Percentiles rank a stretch among this genome's conserved stretches.
phyloP scores from a whole-genome alignment of 352 stramenopile species.

The Phytophthora sojae region DNA sequence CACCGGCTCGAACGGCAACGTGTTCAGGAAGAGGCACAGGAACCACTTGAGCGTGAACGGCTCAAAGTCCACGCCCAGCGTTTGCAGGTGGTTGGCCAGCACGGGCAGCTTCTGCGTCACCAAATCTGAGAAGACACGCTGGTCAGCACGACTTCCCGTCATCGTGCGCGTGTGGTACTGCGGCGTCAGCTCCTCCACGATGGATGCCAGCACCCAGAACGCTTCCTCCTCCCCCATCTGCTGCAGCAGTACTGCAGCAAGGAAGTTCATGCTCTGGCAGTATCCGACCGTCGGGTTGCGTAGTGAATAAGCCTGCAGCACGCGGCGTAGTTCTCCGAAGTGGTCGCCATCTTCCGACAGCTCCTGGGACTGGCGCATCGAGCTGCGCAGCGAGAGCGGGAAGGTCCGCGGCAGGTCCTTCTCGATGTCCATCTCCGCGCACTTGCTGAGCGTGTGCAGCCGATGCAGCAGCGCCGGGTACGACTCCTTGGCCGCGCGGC shows the following conservation, averaged over 20 bases:
- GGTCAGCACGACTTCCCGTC: conserved; percentile 89
- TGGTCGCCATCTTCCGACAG: conserved; percentile 37
- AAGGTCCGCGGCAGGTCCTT: conserved; percentile 91
- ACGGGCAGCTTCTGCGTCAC: conserved; percentile 88
- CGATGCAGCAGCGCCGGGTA: conserved; percentile 66
- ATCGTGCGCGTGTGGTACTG: conserved; percentile 91
- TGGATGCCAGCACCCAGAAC: conserved; percentile 87
- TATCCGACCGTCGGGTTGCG: conserved; percentile 88
- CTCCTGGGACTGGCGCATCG: conserved; percentile 37
- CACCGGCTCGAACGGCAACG: conserved; percentile 88
- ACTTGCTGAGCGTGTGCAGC: conserved; percentile 65
- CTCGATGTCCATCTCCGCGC: conserved; percentile 86
- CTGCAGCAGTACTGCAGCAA: conserved; percentile 81
- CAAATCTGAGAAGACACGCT: conserved; percentile 87
- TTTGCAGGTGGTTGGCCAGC: conserved; percentile 73
- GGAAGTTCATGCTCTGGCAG: conserved; percentile 92
- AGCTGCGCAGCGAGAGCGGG: conserved; percentile 43
- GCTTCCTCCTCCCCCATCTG: conserved; percentile 87
- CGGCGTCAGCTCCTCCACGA: conserved; percentile 92
- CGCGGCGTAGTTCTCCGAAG: conserved; percentile 72
- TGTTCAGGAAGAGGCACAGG: conserved; percentile 93
- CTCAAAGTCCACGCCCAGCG: conserved; percentile 83
- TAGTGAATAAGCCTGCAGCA: conserved; percentile 88
- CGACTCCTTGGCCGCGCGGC: conserved; percentile 47
- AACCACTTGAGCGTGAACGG: conserved; percentile 95